Conservation (phyloP, 2,329 filamentous ascomycete genomes). For the Sporothrix dimorphospora region DNA sequence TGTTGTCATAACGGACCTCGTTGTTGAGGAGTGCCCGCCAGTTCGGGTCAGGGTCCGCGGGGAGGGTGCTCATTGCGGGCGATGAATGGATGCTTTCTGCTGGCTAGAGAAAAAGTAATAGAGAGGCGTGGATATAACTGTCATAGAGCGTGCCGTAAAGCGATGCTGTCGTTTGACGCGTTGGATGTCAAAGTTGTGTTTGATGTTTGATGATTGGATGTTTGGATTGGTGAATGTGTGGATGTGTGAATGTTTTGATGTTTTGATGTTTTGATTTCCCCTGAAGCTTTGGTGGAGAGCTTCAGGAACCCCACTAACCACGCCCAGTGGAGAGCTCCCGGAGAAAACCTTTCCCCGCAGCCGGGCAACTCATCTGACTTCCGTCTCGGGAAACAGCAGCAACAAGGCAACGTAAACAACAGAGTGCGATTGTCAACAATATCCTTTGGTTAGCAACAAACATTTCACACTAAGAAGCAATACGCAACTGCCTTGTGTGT, state of each 20-base stretch:
- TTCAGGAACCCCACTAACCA: not conserved
- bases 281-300: not conserved
- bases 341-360: constrained; percentile 21
- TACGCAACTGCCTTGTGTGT: too few species aligned
- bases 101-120: not conserved
- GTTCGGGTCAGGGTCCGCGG: not conserved
- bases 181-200: not conserved
- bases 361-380: not conserved
- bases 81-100: not conserved
- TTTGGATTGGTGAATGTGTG: too few species aligned
- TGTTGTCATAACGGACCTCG: constrained; percentile 12
- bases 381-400: not conserved
- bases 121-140: not conserved
- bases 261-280: not conserved
- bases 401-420: not conserved
- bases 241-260: not conserved
- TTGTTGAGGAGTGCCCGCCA: constrained; percentile 2
- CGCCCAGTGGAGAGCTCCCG: not conserved
- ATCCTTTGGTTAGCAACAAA: too few species aligned
- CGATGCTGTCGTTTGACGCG: not conserved
- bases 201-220: not conserved
- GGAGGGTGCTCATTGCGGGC: not conserved
- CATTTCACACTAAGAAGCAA: too few species aligned
- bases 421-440: not conserved
- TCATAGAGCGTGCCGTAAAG: not conserved